Evolutionary conservation across 1,284 basidiomycete genomes (phyloP), one percentile per base, ranked within the genome.

Genomic region (Moesziomyces sp.): DNA sequence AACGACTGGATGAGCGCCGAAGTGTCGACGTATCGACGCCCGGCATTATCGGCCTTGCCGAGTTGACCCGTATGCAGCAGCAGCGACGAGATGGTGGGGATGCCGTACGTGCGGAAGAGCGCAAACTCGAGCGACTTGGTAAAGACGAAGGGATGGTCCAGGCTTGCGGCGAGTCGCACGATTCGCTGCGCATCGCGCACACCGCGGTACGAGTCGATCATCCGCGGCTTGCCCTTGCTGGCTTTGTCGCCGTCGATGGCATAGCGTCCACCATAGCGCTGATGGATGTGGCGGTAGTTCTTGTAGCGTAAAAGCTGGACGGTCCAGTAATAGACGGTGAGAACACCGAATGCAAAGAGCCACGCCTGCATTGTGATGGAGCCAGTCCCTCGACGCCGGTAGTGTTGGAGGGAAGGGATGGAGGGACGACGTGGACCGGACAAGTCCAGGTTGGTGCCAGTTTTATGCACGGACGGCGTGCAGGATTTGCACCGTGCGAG

Each of bases 1-100:
- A 87, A 69, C 4, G 57, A 55, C 72, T 87, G 79, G 58, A 57
- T 52, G 28, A 54, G 50, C 56, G 45, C 46, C 53, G 66, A 53
- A 55, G 62, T 64, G 73, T 81, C 52, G 21, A 74, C 66, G 34
- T 69, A 74, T 46, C 71, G 16, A 0, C 71, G 40, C 16, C 50
- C 53, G 0, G 71, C 71, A 46, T 74, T 74, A 18, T 74, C 66
- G 3, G 61, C 55, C 34, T 62, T 69, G 3, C 60, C 57, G 1
- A 76, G 21, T 35, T 76, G 65, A 9, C 74, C 74, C 1, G 74
- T 76, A 30, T 65, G 58, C 34, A 72, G 43, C 1, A 76, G 55
- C 2, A 76, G 58, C 11, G 54, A 52, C 3, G 74, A 76, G 58
- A 76, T 74, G 28, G 64, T 74, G 4, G 65, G 58, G 13, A 76